Evolutionary conservation across 1,284 basidiomycete species (phyloP), one percentile per base, ranked within the genome.

Genomic region (Microbotryum lychnidis-dioicae): DNA sequence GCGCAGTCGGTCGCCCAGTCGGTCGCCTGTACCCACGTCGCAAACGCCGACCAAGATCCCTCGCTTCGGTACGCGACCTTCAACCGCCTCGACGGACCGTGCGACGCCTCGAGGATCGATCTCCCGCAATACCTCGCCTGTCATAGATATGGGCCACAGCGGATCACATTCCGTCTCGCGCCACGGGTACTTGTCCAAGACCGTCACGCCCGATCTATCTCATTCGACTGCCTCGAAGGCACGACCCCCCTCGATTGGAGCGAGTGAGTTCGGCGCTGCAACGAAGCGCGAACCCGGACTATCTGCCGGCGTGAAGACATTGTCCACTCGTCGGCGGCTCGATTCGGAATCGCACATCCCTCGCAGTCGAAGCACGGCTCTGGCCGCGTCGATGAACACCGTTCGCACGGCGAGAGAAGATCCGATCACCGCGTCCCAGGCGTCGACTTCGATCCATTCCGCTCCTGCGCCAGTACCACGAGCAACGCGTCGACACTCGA

Each of bases 1-100:
- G 48, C 1, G 48, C 48, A 27, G 48, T 21, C 21, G 21, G 6
- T 63, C 61, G 2, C 64, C 65, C 3, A 50, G 63, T 6, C 51
- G 46, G 1, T 58, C 61, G 0, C 63, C 67, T 14, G 63, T 66
- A 12, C 68, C 68, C 6, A 58, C 61, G 33, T 67, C 69, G 27
- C 72, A 73, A 5, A 80, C 79, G 0, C 91, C 92, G 0, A 97
- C 92, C 25, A 93, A 92, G 78, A 97, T 96, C 69, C 92, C 92
- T 55, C 86, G 91, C 2, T 60, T 70, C 37, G 37, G 37, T 4
- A 42, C 37, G 14, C 37, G 37, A 42, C 14, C 16, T 18, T 42
- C 37, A 5, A 42, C 37, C 37, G 37, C 37, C 37, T 42, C 37
- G 37, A 42, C 37, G 14, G 37, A 42, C 16, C 37, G 27, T n/a